Evolutionary conservation across 805 yeast genomes (phyloP).

Genomic region (Myxozyma mucilagina): DNA sequence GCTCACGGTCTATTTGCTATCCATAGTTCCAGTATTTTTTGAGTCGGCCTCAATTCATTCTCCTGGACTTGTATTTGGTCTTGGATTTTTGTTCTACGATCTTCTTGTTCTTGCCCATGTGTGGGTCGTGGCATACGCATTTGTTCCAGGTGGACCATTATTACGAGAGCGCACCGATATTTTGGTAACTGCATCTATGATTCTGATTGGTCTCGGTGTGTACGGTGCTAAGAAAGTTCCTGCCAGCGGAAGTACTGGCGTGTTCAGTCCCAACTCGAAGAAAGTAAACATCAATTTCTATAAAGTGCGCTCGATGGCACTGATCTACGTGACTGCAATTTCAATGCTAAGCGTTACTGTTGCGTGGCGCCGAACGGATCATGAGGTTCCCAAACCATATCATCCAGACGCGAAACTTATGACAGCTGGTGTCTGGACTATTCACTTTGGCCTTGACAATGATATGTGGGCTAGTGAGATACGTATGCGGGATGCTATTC

Average conservation of each 20-base stretch:
- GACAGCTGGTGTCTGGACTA: constrained; percentile 98
- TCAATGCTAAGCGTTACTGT: constrained; percentile 52
- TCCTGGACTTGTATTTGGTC: constrained; percentile 51
- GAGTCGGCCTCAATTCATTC: constrained; percentile 56
- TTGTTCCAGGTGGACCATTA: constrained; percentile 90
- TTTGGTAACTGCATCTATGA: constrained; percentile 59
- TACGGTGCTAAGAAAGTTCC: constrained; percentile 35
- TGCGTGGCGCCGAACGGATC: constrained; percentile 58
- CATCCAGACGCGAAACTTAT: constrained; percentile 68
- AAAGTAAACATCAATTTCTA: constrained; percentile 20
- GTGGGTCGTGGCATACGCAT: constrained; percentile 98
- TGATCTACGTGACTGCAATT: constrained; percentile 42
- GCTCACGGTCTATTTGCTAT: constrained; percentile 56
- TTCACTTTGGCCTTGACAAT: constrained; percentile 95
- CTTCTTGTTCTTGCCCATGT: constrained; percentile 76
- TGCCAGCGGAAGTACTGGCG: constrained; percentile 23
- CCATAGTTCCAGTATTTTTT: constrained; percentile 25
- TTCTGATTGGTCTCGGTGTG: constrained; percentile 56
- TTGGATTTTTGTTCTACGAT: constrained; percentile 50
- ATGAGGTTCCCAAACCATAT: constrained; percentile 63
- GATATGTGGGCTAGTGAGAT: constrained; percentile 97
- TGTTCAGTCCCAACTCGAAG: constrained; percentile 18
- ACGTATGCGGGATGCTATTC: constrained; percentile 79
- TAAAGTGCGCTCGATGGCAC: constrained; percentile 20
- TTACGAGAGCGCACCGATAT: constrained; percentile 87